phyloP scores from a whole-genome alignment of 495 filamentous ascomycete species.

The Aspergillus indologenus region DNA sequence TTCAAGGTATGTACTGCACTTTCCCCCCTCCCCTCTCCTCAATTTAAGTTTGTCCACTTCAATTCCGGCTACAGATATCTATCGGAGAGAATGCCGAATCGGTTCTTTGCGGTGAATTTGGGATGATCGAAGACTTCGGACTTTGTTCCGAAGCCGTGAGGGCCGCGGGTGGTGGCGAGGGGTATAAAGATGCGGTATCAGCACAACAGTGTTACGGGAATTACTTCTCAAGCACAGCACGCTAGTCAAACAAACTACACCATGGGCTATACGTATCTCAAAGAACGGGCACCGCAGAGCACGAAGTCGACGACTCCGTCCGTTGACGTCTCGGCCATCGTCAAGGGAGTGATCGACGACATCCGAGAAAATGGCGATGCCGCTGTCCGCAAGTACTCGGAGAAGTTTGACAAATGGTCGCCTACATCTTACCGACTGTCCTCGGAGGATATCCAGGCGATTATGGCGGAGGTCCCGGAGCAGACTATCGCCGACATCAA shows the following conservation, averaged over 20 bases:
- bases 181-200: too few species aligned
- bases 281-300: background rate
- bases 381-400: constrained; percentile 48
- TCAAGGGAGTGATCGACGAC: constrained; percentile 47
- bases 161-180: too few species aligned
- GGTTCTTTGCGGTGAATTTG: too few species aligned
- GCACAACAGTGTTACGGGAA: too few species aligned
- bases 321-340: constrained; percentile 27
- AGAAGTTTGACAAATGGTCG: constrained; percentile 55
- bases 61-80: background rate
- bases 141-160: too few species aligned
- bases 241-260: too few species aligned
- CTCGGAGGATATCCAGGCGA: constrained; percentile 21
- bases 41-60: background rate
- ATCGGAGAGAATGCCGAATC: too few species aligned
- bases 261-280: background rate
- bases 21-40: too few species aligned
- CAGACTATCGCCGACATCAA: constrained; percentile 53
- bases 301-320: background rate
- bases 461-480: constrained; percentile 25
- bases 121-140: background rate
- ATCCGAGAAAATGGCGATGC: constrained; percentile 45
- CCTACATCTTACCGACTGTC: constrained; percentile 44
- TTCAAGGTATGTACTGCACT: too few species aligned
- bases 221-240: too few species aligned